These are phyloP conservation scores for Carnegiea gigantea DNA, from an alignment of 179 eudicot genomes.

Conservation along the genomic window DNA sequence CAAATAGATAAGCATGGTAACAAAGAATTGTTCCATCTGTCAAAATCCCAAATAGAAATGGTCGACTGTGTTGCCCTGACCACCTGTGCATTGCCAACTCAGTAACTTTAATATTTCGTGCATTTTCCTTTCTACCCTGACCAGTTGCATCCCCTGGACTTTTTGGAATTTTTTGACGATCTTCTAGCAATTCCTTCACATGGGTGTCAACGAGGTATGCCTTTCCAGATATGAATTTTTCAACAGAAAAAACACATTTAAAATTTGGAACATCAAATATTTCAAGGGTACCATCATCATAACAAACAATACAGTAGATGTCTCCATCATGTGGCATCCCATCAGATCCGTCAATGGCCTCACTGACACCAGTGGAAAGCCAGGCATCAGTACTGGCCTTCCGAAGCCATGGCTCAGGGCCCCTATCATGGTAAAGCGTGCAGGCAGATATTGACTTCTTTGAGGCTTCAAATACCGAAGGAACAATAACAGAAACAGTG, in stretches of 20 bases:
- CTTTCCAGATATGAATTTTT: slow-evolving; percentile 82
- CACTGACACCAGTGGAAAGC: slow-evolving; percentile 90
- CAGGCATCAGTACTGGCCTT: slow-evolving; percentile 99
- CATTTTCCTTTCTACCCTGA: slow-evolving; percentile 68
- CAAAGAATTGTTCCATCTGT: slow-evolving; percentile 94
- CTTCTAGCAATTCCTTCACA: slow-evolving; percentile 46
- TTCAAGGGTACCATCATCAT: slow-evolving; percentile 83
- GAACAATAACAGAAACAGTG: slow-evolving; percentile 58
- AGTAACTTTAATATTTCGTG: slow-evolving; percentile 59
- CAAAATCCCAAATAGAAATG: slow-evolving; percentile 80
- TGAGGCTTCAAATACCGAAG: slow-evolving; percentile 67
- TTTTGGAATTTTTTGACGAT: slow-evolving; percentile 38
- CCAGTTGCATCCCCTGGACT: slow-evolving; percentile 40
- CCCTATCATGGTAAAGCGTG: slow-evolving; percentile 88
- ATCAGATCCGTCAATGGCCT: slow-evolving; percentile 90
- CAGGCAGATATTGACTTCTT: slow-evolving; percentile 74
- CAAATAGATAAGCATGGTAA: slow-evolving; percentile 86
- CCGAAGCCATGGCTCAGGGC: slow-evolving; percentile 94
- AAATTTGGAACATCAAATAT: slow-evolving; percentile 90
- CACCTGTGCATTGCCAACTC: slow-evolving; percentile 93
- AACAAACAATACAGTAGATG: slow-evolving; percentile 74
- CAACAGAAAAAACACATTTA: slow-evolving; percentile 67
- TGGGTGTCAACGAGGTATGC: slow-evolving; percentile 60
- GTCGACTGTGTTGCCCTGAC: slow-evolving; percentile 77
- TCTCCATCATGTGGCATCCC: slow-evolving; percentile 80